Conservation (phyloP, 2,329 filamentous ascomycete species). For the Zymoseptoria passerinii region DNA sequence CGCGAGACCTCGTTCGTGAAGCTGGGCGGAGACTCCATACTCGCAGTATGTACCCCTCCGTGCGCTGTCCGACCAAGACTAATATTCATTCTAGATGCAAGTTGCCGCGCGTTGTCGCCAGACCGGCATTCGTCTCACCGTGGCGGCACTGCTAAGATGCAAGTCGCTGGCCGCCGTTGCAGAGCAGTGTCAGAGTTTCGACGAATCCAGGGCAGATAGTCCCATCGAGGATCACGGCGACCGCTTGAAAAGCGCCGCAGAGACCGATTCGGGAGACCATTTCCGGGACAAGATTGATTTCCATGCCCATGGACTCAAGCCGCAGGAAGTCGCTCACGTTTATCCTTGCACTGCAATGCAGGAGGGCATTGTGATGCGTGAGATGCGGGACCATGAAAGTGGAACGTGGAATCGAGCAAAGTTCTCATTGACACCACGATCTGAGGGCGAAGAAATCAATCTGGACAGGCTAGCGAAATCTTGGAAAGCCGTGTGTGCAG, state of each 20-base stretch:
- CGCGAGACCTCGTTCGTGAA: not conserved
- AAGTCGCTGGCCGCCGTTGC: not conserved
- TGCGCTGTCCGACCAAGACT: not conserved
- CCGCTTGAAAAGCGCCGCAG: not conserved
- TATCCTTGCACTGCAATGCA: constrained; percentile 50
- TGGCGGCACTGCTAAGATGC: not conserved
- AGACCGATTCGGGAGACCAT: not conserved
- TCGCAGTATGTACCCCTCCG: not conserved
- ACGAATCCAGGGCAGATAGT: not conserved
- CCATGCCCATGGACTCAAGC: constrained; percentile 1
- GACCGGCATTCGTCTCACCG: not conserved
- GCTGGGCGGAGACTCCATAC: not conserved
- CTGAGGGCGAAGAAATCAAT: not conserved
- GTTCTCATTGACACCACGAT: not conserved
- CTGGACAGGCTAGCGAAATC: not conserved
- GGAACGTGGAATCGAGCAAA: not conserved
- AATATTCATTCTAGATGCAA: not conserved
- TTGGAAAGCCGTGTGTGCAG: not conserved
- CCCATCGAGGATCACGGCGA: not conserved
- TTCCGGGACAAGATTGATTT: not conserved
- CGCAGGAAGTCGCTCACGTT: constrained; percentile 36
- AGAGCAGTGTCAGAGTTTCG: not conserved
- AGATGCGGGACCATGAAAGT: not conserved
- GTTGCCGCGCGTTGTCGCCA: not conserved
- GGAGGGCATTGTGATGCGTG: not conserved